phyloP scores from a whole-genome alignment of 108 stramenopile genomes.

The Pseudonitzschia pungens region DNA sequence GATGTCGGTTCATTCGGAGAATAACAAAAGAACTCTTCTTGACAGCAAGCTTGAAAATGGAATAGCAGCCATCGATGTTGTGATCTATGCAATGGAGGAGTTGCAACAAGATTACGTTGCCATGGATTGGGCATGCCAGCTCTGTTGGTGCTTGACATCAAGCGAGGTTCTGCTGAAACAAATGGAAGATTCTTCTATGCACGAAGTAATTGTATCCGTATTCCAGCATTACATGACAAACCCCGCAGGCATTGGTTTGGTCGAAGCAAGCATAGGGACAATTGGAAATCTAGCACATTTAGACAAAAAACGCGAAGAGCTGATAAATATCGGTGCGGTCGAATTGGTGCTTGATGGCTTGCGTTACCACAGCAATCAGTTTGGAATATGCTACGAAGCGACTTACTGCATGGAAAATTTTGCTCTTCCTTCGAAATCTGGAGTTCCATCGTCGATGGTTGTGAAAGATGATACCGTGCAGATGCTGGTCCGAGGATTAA shows the following conservation, averaged over 20 bases:
- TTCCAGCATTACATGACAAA: constrained; percentile 23
- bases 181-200: constrained; percentile 1
- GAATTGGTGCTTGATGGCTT: constrained; percentile 25
- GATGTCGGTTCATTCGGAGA: constrained; percentile 35
- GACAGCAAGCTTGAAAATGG: constrained; percentile 36
- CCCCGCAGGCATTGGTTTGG: constrained; percentile 15
- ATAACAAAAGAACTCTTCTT: constrained; percentile 31
- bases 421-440: background rate
- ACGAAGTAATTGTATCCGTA: constrained; percentile 18
- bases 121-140: constrained; percentile 38
- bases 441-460: constrained; percentile 14
- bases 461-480: constrained; percentile 19
- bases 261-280: constrained; percentile 44
- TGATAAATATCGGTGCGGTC: constrained; percentile 19
- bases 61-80: constrained; percentile 27
- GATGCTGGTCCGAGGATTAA: constrained; percentile 14
- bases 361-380: constrained; percentile 20
- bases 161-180: constrained; percentile 35
- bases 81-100: constrained; percentile 29
- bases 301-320: constrained; percentile 13
- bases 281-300: constrained; percentile 37
- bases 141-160: constrained; percentile 41
- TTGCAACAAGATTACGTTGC: constrained; percentile 27
- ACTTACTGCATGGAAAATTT: constrained; percentile 33
- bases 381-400: constrained; percentile 30